Conservation (phyloP, 768 basidiomycete genomes). For the Cyclocybe cylindracea region DNA sequence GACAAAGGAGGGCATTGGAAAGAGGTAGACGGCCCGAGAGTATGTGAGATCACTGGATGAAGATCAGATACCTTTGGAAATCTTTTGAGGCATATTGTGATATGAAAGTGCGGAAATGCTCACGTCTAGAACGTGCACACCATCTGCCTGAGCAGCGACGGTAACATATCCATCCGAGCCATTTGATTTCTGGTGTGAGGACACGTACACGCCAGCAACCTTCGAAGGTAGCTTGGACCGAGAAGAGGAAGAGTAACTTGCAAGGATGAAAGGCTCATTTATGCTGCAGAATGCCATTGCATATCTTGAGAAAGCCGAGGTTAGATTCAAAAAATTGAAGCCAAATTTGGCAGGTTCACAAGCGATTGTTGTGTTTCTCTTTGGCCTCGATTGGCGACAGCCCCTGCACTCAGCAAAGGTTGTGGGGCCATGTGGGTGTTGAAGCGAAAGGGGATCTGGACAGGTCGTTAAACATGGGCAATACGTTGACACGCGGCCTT, state of each 20-base stretch:
- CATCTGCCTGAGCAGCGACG: constrained; percentile 70
- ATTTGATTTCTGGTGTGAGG: constrained; percentile 18
- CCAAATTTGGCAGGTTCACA: constrained; percentile 1
- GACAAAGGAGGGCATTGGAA: constrained; percentile 65
- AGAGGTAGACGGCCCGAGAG: constrained; percentile 62
- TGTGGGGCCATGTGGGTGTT: too few relatives aligned
- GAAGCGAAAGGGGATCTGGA: too few relatives aligned
- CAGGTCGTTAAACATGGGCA: too few relatives aligned
- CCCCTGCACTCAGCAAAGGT: background rate
- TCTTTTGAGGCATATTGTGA: background rate
- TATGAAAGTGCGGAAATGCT: constrained; percentile 22
- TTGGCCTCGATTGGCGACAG: constrained; percentile 2
- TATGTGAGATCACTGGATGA: constrained; percentile 68
- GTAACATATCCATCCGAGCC: constrained; percentile 60
- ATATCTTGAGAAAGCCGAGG: background rate
- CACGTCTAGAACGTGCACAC: constrained; percentile 76
- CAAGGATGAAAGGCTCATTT: constrained; percentile 39
- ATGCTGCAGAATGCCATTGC: constrained; percentile 26
- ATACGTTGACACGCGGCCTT: too few relatives aligned
- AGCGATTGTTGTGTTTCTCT: background rate
- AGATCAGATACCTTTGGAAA: constrained; percentile 54
- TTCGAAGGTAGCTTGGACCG: constrained; percentile 26
- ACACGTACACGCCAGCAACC: constrained; percentile 20
- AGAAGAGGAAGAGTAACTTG: constrained; percentile 30
- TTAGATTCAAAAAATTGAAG: background rate